Evolutionary conservation across 306 rosid species (phyloP).

Genomic region (Delonix regia): DNA sequence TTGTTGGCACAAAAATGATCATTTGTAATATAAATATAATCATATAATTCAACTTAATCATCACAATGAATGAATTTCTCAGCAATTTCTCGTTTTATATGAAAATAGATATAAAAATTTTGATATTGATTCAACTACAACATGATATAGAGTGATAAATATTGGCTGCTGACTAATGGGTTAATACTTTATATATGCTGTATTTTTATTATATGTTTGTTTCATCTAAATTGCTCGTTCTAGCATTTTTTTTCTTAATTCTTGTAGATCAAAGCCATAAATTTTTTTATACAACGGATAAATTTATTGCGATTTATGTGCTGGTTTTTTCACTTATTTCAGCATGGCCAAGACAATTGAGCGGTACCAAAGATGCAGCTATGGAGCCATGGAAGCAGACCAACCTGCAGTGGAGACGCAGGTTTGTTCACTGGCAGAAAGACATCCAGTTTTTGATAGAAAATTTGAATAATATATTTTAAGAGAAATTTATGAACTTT

Average conservation of each 20-base stretch:
- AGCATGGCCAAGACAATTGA: conserved; percentile 77
- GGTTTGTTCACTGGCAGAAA: conserved; percentile 39
- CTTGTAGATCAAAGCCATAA: neutral
- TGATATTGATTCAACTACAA: neutral
- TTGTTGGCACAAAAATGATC: neutral
- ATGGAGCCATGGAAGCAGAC: conserved; percentile 57
- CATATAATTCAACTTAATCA: neutral
- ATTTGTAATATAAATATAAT: neutral
- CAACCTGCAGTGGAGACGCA: conserved; percentile 61
- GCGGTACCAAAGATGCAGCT: conserved; percentile 62
- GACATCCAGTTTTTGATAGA: neutral
- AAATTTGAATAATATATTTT: neutral
- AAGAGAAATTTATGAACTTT: neutral
- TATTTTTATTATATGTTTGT: conserved; percentile 10
- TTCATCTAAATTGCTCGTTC: neutral
- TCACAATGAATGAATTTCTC: neutral
- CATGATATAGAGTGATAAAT: neutral
- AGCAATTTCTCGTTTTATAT: neutral
- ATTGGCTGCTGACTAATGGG: neutral
- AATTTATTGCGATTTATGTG: neutral
- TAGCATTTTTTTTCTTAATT: neutral
- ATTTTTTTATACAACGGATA: neutral
- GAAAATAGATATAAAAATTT: neutral
- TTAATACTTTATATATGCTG: neutral
- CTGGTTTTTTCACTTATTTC: conserved; percentile 29